Conservation (phyloP, 1,139 yeast genomes). For the Debaryomyces singareniensis region DNA sequence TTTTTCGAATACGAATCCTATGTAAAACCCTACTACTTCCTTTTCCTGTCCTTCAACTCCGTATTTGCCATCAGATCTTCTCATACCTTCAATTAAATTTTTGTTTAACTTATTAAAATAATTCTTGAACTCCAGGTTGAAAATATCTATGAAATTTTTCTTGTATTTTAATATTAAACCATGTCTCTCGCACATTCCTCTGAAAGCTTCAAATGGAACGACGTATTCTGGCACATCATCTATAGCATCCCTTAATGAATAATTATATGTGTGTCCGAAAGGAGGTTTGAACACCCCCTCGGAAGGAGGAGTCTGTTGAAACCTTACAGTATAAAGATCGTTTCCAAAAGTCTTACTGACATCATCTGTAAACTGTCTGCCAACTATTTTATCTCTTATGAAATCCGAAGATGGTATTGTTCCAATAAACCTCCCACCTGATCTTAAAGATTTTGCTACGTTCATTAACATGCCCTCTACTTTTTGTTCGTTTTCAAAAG, state of each 20-base stretch:
- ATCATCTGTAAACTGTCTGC: slow-evolving; percentile 28
- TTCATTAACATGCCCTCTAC: slow-evolving; percentile 69
- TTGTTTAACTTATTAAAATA: slow-evolving; percentile 57
- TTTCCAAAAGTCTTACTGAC: slow-evolving; percentile 77
- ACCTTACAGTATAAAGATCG: slow-evolving; percentile 70
- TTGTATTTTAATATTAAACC: slow-evolving; percentile 68
- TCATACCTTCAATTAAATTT: slow-evolving; percentile 63
- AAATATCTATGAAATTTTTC: slow-evolving; percentile 77
- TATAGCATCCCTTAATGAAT: slow-evolving; percentile 85
- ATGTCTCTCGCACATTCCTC: slow-evolving; percentile 78
- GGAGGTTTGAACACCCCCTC: slow-evolving; percentile 70
- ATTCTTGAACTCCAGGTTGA: slow-evolving; percentile 69
- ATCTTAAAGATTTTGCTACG: slow-evolving; percentile 64
- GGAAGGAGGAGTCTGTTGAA: slow-evolving; percentile 67
- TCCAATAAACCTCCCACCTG: slow-evolving; percentile 87
- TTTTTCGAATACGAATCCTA: slow-evolving; percentile 75
- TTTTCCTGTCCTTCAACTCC: slow-evolving; percentile 89
- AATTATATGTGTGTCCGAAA: slow-evolving; percentile 78
- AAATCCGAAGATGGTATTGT: slow-evolving; percentile 92
- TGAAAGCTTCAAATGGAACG: slow-evolving; percentile 88
- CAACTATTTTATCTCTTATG: slow-evolving; percentile 57
- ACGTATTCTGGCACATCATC: slow-evolving; percentile 96
- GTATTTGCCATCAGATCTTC: slow-evolving; percentile 67
- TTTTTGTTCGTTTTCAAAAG: slow-evolving; percentile 80
- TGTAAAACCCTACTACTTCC: slow-evolving; percentile 80